phyloP scores from a whole-genome alignment of 1,284 basidiomycete genomes.

The Marasmius tenuissimus region DNA sequence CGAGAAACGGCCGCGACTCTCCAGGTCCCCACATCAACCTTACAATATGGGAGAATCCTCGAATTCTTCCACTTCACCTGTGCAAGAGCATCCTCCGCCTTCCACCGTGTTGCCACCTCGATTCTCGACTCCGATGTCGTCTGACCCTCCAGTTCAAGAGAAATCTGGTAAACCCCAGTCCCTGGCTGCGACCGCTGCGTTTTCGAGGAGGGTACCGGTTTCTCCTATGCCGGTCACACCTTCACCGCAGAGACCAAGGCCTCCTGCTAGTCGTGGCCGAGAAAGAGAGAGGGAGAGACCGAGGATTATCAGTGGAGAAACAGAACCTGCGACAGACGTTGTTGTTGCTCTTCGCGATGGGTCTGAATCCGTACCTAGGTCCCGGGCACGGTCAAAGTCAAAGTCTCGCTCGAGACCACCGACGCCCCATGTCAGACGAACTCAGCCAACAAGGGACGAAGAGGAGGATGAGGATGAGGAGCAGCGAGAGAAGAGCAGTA shows the following conservation, averaged over 20 bases:
- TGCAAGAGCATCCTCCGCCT: constrained; percentile 8
- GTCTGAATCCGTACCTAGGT: neutral
- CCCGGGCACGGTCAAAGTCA: neutral
- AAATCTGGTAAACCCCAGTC: neutral
- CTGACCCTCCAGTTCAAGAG: neutral
- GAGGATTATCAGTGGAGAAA: too few relatives aligned
- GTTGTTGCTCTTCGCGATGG: neutral
- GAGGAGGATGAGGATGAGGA: neutral
- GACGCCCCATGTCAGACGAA: neutral
- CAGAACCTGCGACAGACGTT: neutral
- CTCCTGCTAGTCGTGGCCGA: constrained; percentile 42
- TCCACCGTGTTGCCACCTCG: constrained; percentile 9
- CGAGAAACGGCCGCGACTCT: neutral
- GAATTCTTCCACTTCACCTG: constrained; percentile 10
- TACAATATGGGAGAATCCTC: neutral
- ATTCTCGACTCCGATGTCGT: constrained; percentile 9
- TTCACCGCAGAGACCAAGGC: constrained; percentile 54
- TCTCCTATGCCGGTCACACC: constrained; percentile 54
- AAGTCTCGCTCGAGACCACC: neutral
- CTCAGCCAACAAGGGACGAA: neutral
- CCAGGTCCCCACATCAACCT: neutral
- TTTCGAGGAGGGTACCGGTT: constrained; percentile 58
- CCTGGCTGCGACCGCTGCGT: constrained; percentile 32
- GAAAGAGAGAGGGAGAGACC: constrained; percentile 23
- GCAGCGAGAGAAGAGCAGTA: neutral